Base-by-base conservation (phyloP, 192 early-diverging fungal species). In the Linnemannia elongata region DNA sequence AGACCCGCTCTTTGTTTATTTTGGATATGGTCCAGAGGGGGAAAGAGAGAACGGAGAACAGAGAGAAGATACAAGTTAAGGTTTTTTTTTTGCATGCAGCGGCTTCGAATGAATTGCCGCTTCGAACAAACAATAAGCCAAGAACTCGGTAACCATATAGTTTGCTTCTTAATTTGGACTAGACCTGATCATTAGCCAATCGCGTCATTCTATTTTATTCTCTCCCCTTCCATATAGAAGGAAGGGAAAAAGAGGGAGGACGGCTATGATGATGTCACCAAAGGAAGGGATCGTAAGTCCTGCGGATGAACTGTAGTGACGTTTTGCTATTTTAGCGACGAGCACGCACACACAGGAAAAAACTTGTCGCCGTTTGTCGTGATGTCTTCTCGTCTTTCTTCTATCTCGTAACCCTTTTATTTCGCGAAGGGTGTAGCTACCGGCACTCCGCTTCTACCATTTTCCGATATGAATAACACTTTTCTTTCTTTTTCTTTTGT, bases 91-190 rank as follows among this genome's bases (percentile, higher is more conserved):
- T 18, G n/a, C 71, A n/a, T 72, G 78, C 70, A 60, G 30, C 44
- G 18, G 0, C 39, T 3, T 20, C 74, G 74, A 82, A 69, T 82
- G 80, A 82, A 82, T 82, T 76, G 20, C 71, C 69, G 1, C 38
- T 71, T 71, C 69, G 54, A 66, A 54, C 36, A 82, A 74, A 82
- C 80, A 82, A 82, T 82, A 82, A 82, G 80, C 80, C 80, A 82
- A 71, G 13, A 82, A 82, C 74, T 82, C 80, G 80, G 80, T 82
- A 82, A 75, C 30, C 13, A 30, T 42, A 73, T 81, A 82, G 49
- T 55, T 20, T 24, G 8, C 42, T 74, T 35, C 78, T 39, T 74
- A n/a, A 20, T 73, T 44, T 42, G 77, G 49, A 36, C 18, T 55
- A 39, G 74, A 6, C 74, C 22, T 6, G 4, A 22, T 22, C 6